Evolutionary conservation across 108 stramenopile species (phyloP), one percentile per base, ranked within the genome.

Genomic region (Discostella stelligeroides): DNA sequence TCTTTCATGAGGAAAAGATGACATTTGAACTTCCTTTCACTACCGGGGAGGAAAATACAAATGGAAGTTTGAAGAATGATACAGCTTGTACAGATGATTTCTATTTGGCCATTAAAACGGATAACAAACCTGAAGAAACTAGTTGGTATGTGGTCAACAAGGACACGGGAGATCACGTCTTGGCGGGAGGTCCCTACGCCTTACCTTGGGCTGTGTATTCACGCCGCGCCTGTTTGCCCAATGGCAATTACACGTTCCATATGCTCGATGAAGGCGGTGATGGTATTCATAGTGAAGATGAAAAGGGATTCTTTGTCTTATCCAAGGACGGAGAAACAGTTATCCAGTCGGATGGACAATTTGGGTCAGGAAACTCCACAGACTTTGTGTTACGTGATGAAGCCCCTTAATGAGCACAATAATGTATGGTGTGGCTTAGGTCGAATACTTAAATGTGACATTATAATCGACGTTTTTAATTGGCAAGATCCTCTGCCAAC

Each of bases 401-500:
- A 24, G 30, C 59, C 27, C 25, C 28, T 28, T 54, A 54, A 54
- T 53, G 27, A n/a, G n/a, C n/a, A n/a, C n/a, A n/a, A n/a, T n/a
- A n/a, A n/a, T n/a, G n/a, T n/a, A n/a, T n/a, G n/a, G n/a, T n/a
- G n/a, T n/a, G n/a, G n/a, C n/a, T n/a, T n/a, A n/a, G n/a, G n/a
- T n/a, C n/a, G n/a, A n/a, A n/a, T n/a, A n/a, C n/a, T n/a, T n/a
- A n/a, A n/a, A n/a, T n/a, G n/a, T n/a, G n/a, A n/a, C n/a, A n/a
- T n/a, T n/a, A n/a, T n/a, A n/a, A n/a, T n/a, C n/a, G n/a, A n/a
- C n/a, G n/a, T n/a, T n/a, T n/a, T n/a, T 64, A 86, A 66, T 85
- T 77, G 9, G 86, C 73, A 55, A 88, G 66, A 59, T 88, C 87
- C 57, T 88, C 85, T 43, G 67, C 65, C 27, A 84, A 60, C 66